Conservation (phyloP, 257 asterid species). For the Solanum pinnatisectum region DNA sequence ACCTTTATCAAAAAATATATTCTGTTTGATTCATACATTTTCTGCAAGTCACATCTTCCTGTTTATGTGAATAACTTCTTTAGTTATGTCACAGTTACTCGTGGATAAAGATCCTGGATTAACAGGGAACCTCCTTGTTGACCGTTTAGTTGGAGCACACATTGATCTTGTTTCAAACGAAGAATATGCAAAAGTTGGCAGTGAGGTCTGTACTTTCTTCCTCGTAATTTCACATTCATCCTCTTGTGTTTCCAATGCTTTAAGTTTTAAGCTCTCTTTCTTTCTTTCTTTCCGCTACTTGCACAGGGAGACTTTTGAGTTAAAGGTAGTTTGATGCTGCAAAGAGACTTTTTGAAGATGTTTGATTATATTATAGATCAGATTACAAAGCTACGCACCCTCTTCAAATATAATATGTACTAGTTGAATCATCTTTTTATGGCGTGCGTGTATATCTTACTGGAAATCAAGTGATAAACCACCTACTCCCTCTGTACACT, state of each 20-base stretch:
- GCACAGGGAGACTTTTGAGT: background rate
- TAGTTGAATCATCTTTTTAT: background rate
- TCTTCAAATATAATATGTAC: background rate
- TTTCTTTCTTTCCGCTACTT: background rate
- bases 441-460: background rate
- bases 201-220: conserved; percentile 40
- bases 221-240: background rate
- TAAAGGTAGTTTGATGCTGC: background rate
- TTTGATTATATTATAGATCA: background rate
- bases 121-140: conserved; percentile 92
- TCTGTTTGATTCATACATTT: background rate
- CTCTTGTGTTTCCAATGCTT: background rate
- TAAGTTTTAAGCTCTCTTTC: background rate
- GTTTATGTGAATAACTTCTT: background rate
- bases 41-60: background rate
- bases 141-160: conserved; percentile 93
- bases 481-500: background rate
- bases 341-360: background rate
- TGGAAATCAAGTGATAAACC: background rate
- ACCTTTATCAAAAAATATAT: background rate
- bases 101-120: conserved; percentile 90
- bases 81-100: conserved; percentile 41
- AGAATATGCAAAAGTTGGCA: conserved; percentile 79
- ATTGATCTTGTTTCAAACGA: conserved; percentile 87
- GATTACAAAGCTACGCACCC: background rate